phyloP scores from a whole-genome alignment of 2,329 filamentous ascomycete genomes.

The Lasiodiplodia theobromae region DNA sequence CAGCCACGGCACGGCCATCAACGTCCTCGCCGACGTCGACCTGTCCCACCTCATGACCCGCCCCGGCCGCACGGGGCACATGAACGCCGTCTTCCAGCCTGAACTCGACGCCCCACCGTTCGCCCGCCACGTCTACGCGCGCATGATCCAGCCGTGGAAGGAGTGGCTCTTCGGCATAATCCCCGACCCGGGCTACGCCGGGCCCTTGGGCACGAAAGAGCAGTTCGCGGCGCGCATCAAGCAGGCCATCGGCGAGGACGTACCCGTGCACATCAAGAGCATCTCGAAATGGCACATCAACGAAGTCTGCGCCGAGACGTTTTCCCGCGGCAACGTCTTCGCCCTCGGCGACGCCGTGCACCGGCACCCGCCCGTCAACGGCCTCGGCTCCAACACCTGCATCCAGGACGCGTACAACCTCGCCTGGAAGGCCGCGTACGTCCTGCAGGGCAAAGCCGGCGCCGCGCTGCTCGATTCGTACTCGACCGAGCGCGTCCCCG shows the following conservation, averaged over 20 bases:
- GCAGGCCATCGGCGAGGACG: constrained; percentile 19
- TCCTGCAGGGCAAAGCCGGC: constrained; percentile 38
- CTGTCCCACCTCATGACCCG: constrained; percentile 57
- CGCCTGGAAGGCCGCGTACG: constrained; percentile 48
- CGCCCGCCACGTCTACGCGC: constrained; percentile 57
- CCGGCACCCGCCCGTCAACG: constrained; percentile 37
- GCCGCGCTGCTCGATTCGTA: constrained; percentile 40
- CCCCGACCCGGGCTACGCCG: neutral
- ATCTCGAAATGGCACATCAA: constrained; percentile 31
- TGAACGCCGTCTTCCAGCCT: constrained; percentile 67
- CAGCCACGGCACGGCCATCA: constrained; percentile 58
- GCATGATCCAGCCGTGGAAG: constrained; percentile 70
- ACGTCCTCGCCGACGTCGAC: constrained; percentile 60
- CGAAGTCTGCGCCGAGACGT: constrained; percentile 31
- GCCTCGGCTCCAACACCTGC: constrained; percentile 39
- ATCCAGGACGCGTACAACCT: constrained; percentile 50
- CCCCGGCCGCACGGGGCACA: constrained; percentile 58
- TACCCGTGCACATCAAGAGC: neutral
- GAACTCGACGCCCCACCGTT: constrained; percentile 60
- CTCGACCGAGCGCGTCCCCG: constrained; percentile 45
- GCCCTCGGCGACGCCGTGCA: constrained; percentile 35
- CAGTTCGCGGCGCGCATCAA: constrained; percentile 1
- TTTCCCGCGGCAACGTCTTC: constrained; percentile 34
- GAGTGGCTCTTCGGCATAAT: constrained; percentile 60
- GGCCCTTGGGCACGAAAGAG: constrained; percentile 33